A percentile compares a stretch with the other conserved stretches of the same genome.
These are phyloP conservation scores for Phyllosticta citriasiana DNA, from an alignment of 2,329 filamentous ascomycete genomes.

Conservation along the genomic window DNA sequence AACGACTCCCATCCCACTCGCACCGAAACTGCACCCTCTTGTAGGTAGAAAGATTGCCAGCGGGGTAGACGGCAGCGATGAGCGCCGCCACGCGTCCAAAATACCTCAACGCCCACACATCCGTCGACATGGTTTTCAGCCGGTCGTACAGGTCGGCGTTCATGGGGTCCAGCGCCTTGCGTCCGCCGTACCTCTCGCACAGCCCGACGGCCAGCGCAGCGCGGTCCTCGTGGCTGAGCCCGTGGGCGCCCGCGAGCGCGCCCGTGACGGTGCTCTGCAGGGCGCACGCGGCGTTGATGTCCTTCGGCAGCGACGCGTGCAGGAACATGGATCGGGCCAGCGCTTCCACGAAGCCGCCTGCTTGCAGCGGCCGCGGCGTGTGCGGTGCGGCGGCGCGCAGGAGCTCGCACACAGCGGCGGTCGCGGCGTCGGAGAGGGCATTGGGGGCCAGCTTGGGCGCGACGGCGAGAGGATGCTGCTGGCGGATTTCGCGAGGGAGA, in stretches of 20 bases:
- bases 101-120: constrained; percentile 58
- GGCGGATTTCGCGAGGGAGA: constrained; percentile 49
- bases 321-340: constrained; percentile 51
- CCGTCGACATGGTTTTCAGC: constrained; percentile 40
- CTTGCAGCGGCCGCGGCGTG: constrained; percentile 24
- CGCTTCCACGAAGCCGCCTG: constrained; percentile 40
- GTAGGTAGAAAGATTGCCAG: constrained; percentile 34
- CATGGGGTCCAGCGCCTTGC: constrained; percentile 43
- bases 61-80: constrained; percentile 51
- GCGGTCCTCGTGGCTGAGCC: constrained; percentile 61
- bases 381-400: background rate
- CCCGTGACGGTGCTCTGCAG: constrained; percentile 66
- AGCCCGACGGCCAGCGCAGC: constrained; percentile 61
- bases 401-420: background rate
- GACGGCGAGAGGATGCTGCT: constrained; percentile 56
- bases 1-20: constrained; percentile 14
- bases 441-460: constrained; percentile 36
- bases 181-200: constrained; percentile 63
- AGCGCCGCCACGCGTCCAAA: constrained; percentile 50
- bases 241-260: constrained; percentile 57
- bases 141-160: constrained; percentile 46
- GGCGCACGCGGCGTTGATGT: constrained; percentile 47
- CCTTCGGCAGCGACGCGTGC: constrained; percentile 36
- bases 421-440: constrained; percentile 28
- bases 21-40: constrained; percentile 21